Base-by-base conservation (phyloP, 768 basidiomycete species). In the Lepiota venenata region DNA sequence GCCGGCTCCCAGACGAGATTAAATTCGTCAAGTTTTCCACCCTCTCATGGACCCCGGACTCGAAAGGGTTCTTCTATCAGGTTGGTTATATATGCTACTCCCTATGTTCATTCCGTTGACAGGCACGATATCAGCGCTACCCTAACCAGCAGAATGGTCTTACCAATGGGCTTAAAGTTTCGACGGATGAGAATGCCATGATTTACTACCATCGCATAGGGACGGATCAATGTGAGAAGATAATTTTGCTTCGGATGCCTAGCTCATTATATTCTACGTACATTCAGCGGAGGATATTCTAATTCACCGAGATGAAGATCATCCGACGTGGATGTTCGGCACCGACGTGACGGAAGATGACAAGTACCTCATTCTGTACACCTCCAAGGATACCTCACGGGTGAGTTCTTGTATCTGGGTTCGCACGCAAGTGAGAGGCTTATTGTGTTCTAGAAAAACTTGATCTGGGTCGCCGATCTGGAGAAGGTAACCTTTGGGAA, bases 31-130 rank as follows among this genome's bases (percentile, higher is more conserved):
- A 93, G 65, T 91, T 90, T 68, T 87, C 85, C 0, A 68, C 73
- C 10, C 75, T 91, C 40, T 72, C 74, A 22, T 93, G 91, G 91
- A 84, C 84, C 3, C 80, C 82, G 52, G 88, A 92, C 67, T 85
- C 82, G 51, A 84, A 83, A 57, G 91, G 91, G 1, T 91, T 93
- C 69, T 90, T 93, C 70, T 93, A 93, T 65, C 90, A 91, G 74
- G 76, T 75, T 58, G 25, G 56, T 40, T 18, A 0, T 21, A 15
- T 22, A 35, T 37, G 21, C 20, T 15, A 20, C 47, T 16, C 48
- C 46, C 46, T 12, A n/a, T 29, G 10, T 38, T 20, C 25, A 43
- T 22, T 27, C 25, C 11, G 41, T 48, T 49, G 11, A 53, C 21
- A 18, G 32, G 42, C 48, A 51, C 42, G 16, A n/a, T 16, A 12